Base-by-base conservation (phyloP, 352 stramenopile genomes). In the Salisapilia sapeloensis region DNA sequence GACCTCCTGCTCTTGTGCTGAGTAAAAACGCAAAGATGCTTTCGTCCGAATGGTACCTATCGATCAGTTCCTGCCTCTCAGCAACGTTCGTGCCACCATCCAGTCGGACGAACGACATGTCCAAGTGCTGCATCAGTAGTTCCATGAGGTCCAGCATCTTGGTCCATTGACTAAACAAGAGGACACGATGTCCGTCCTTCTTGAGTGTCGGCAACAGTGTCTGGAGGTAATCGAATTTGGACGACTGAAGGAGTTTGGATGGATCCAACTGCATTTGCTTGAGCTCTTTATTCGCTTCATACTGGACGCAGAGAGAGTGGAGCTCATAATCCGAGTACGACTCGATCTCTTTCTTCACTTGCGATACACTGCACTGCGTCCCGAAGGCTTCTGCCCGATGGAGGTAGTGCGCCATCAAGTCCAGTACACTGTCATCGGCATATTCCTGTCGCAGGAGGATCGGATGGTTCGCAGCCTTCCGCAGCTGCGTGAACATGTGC, bases 161-260 rank as follows among this genome's bases (percentile, higher is more conserved):
- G 16, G 87, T 97, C 92, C 91, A 97, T 45, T 97, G 89, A 5
- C 87, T 97, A 49, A 99, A 99, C 22, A 98, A 92, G 9, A 99
- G 53, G 12, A 98, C 80, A 21, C 91, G 72, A 44, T 98, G 93
- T 1, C 86, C 90, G 11, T 96, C 60, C 9, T 37, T 25, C 15
- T 57, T 44, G 20, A 96, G 63, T 11, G 86, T 62, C 0, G 93
- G 92, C 3, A 99, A 51, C 27, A 98, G 43, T 11, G 46, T 44
- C 14, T 66, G 64, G 29, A 99, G 60, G 20, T 74, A 77, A 22
- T 89, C 58, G 54, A 97, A 97, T 48, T 99, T 99, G 21, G 83
- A 61, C 12, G 92, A 98, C 7, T 67, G 65, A 26, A 97, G 81
- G 3, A 98, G 53, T 30, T 76, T 79, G 25, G 94, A 64, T 42